A percentile compares a stretch with the other conserved stretches of the same genome.
Conservation (phyloP, 805 yeast species). For the Kluyveromyces wickerhamii region DNA sequence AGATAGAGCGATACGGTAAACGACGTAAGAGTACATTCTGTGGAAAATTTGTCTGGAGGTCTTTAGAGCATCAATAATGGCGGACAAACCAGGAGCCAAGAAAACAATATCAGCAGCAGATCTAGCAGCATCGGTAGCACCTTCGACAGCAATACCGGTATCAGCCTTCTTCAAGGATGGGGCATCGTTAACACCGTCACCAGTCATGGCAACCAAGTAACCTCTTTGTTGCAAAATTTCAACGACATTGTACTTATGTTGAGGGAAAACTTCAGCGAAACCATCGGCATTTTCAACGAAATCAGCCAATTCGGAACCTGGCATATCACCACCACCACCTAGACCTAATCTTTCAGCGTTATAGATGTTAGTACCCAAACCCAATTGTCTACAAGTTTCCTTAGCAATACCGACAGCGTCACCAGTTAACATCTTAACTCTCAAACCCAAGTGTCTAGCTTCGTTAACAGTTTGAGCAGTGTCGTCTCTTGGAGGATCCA, state of each 20-base stretch:
- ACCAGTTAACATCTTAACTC: constrained; percentile 98
- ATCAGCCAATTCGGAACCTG: constrained; percentile 96
- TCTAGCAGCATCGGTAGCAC: constrained; percentile 96
- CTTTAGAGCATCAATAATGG: constrained; percentile 89
- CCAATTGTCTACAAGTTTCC: constrained; percentile 97
- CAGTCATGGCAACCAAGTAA: constrained; percentile 97
- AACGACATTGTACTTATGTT: constrained; percentile 93
- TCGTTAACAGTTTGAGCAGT: constrained; percentile 91
- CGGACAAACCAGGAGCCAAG: constrained; percentile 92
- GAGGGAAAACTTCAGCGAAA: constrained; percentile 98
- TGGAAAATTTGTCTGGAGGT: constrained; percentile 96
- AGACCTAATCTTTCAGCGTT: constrained; percentile 95
- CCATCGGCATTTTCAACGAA: constrained; percentile 97
- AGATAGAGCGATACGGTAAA: constrained; percentile 94
- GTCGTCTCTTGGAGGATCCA: constrained; percentile 99
- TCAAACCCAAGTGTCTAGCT: constrained; percentile 84
- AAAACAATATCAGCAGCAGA: constrained; percentile 95
- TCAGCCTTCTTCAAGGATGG: constrained; percentile 95
- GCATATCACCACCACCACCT: constrained; percentile 93
- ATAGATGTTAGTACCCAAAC: constrained; percentile 92
- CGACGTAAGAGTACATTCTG: constrained; percentile 98
- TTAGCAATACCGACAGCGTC: constrained; percentile 98
- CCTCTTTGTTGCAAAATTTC: constrained; percentile 94
- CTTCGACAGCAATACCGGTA: constrained; percentile 97
- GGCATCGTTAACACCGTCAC: constrained; percentile 98